A percentile compares a stretch with the other conserved stretches of the same genome.
Evolutionary conservation across 768 basidiomycete genomes (phyloP).

Genomic region (Dioszegia crocea): DNA sequence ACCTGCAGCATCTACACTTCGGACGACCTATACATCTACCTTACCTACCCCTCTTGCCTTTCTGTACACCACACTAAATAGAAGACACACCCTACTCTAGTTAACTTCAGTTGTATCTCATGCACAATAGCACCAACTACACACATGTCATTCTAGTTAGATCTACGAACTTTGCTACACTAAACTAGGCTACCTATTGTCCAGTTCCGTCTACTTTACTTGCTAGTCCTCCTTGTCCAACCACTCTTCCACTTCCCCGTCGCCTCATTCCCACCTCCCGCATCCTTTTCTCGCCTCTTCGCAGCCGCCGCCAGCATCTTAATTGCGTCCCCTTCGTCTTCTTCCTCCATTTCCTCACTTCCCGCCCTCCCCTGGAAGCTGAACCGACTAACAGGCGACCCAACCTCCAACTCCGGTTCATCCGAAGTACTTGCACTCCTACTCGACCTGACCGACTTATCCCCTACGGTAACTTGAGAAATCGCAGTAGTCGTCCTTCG

Average conservation of each 20-base stretch:
- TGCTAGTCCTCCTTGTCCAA: slow-evolving; percentile 1
- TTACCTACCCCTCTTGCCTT: too few relatives aligned
- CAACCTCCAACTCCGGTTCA: not conserved
- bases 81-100: too few relatives aligned
- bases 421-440: not conserved
- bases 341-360: not conserved
- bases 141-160: too few relatives aligned
- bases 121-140: too few relatives aligned
- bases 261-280: not conserved
- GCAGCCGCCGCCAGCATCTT: slow-evolving; percentile 4
- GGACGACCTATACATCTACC: too few relatives aligned
- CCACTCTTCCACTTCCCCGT: slow-evolving; percentile 2
- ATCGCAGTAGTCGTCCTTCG: slow-evolving; percentile 5
- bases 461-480: slow-evolving; percentile 6
- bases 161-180: too few relatives aligned
- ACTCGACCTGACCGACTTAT: not conserved
- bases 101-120: too few relatives aligned
- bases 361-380: not conserved
- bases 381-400: not conserved
- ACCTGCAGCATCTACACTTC: too few relatives aligned
- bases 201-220: too few relatives aligned
- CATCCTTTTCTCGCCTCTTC: not conserved
- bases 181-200: too few relatives aligned
- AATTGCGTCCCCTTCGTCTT: not conserved
- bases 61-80: too few relatives aligned